Evolutionary conservation across 768 basidiomycete genomes (phyloP).

Genomic region (Cyclocybe aegerita): DNA sequence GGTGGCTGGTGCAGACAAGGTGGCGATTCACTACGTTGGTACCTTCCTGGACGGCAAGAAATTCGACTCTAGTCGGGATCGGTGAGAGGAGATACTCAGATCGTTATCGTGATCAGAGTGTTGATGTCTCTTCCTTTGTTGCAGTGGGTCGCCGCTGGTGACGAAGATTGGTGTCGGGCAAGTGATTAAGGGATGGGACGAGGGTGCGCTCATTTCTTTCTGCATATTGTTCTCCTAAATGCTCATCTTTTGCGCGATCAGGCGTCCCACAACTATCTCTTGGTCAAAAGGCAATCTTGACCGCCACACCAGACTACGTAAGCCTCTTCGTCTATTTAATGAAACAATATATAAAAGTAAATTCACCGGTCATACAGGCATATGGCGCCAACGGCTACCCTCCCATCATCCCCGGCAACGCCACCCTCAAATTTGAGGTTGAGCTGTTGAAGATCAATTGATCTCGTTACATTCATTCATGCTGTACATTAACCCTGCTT

Average conservation of each 20-base stretch:
- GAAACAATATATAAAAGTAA: neutral
- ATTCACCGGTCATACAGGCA: slow-evolving; percentile 40
- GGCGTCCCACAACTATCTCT: slow-evolving; percentile 77
- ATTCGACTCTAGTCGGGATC: slow-evolving; percentile 79
- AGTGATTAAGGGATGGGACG: slow-evolving; percentile 91
- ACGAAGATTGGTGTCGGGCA: slow-evolving; percentile 77
- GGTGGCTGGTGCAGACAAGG: slow-evolving; percentile 50
- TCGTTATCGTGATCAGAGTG: neutral
- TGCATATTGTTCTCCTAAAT: slow-evolving; percentile 3
- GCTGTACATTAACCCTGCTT: neutral
- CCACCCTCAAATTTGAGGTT: slow-evolving; percentile 79
- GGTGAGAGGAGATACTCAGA: slow-evolving; percentile 40
- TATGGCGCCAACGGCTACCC: slow-evolving; percentile 77
- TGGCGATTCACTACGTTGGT: slow-evolving; percentile 80
- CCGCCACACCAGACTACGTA: slow-evolving; percentile 76
- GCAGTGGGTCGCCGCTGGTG: slow-evolving; percentile 57
- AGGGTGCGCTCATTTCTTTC: slow-evolving; percentile 51
- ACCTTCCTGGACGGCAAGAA: slow-evolving; percentile 58
- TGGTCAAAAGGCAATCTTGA: slow-evolving; percentile 71
- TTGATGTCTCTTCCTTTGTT: neutral
- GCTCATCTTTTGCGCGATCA: slow-evolving; percentile 31
- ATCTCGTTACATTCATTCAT: slow-evolving; percentile 2
- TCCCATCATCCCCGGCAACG: slow-evolving; percentile 75
- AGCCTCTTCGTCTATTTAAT: slow-evolving; percentile 27
- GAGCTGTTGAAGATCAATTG: slow-evolving; percentile 73